These are phyloP conservation scores for Pseudogymnoascus sp. DNA, from an alignment of 2,329 filamentous ascomycete species.

Conservation along the genomic window DNA sequence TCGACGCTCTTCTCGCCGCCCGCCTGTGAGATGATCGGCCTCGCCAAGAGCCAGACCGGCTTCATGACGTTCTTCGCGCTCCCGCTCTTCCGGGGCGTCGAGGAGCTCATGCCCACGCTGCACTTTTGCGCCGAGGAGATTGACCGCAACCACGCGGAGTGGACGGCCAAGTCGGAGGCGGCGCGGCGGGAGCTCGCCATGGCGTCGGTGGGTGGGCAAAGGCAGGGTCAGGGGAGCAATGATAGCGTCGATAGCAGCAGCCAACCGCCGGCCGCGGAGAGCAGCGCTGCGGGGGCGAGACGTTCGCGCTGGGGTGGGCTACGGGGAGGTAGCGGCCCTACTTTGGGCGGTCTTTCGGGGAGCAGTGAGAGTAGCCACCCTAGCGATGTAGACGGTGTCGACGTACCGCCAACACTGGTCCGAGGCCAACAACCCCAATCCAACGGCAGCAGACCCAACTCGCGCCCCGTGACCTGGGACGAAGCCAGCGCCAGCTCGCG, in stretches of 20 bases:
- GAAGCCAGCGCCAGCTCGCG: slow-evolving; percentile 45
- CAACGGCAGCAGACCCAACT: slow-evolving; percentile 28
- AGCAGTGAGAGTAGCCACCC: not conserved
- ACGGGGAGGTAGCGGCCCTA: not conserved
- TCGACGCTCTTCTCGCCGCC: slow-evolving; percentile 82
- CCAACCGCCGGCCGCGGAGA: slow-evolving; percentile 18
- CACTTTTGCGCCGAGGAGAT: slow-evolving; percentile 78
- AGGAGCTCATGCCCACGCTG: slow-evolving; percentile 79
- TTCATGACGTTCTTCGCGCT: slow-evolving; percentile 97
- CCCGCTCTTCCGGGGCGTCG: slow-evolving; percentile 81
- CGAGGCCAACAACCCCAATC: slow-evolving; percentile 22
- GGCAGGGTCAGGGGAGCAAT: slow-evolving; percentile 35
- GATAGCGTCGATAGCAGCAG: slow-evolving; percentile 24
- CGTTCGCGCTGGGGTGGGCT: not conserved
- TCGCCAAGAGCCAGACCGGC: slow-evolving; percentile 80
- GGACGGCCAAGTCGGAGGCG: too few relatives aligned
- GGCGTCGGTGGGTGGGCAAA: not conserved
- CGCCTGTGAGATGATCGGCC: slow-evolving; percentile 71
- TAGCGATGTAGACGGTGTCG: not conserved
- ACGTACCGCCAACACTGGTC: not conserved
- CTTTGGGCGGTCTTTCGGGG: not conserved
- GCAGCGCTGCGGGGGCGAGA: slow-evolving; percentile 17
- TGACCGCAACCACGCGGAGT: slow-evolving; percentile 47
- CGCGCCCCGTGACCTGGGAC: slow-evolving; percentile 35
- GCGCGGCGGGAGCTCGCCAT: too few relatives aligned